Percentiles rank a stretch among this genome's conserved stretches.
Evolutionary conservation across 352 stramenopile species (phyloP).

Genomic region (Globisporangium sylvaticum): DNA sequence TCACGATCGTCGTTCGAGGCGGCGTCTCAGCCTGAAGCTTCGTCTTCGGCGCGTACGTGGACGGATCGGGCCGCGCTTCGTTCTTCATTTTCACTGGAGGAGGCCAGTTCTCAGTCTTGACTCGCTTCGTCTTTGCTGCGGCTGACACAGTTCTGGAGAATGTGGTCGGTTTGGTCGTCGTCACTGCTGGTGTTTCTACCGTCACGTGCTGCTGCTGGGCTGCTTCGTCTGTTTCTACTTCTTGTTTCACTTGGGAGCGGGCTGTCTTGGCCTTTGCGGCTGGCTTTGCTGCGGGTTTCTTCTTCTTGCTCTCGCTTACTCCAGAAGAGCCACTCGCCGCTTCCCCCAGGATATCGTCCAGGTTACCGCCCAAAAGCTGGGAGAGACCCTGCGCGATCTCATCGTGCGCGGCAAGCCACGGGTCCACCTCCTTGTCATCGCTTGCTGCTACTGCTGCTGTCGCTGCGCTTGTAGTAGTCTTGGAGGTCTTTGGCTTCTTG

Average conservation of each 20-base stretch:
- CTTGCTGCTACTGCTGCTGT: background rate
- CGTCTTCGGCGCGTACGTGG: constrained; percentile 1
- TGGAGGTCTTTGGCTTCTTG: background rate
- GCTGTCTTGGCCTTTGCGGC: background rate
- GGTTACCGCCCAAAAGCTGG: background rate
- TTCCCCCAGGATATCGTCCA: background rate
- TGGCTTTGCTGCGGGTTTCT: no score
- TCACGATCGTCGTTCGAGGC: background rate
- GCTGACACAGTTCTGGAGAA: no score
- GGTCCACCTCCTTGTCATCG: background rate
- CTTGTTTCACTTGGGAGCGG: background rate
- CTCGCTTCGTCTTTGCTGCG: background rate
- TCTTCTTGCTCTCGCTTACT: background rate
- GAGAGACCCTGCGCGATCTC: constrained; percentile 6
- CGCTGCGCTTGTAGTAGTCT: background rate
- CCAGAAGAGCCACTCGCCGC: background rate
- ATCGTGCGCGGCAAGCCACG: constrained; percentile 9
- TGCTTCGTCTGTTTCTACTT: background rate
- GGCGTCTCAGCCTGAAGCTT: constrained; percentile 6
- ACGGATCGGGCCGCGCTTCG: background rate
- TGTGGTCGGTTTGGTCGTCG: no score
- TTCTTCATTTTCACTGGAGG: background rate
- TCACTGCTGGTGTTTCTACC: no score
- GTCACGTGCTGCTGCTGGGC: no score
- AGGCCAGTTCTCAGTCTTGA: background rate